Conservation (phyloP, 2,329 filamentous ascomycete genomes). For the Calonectria pteridis region DNA sequence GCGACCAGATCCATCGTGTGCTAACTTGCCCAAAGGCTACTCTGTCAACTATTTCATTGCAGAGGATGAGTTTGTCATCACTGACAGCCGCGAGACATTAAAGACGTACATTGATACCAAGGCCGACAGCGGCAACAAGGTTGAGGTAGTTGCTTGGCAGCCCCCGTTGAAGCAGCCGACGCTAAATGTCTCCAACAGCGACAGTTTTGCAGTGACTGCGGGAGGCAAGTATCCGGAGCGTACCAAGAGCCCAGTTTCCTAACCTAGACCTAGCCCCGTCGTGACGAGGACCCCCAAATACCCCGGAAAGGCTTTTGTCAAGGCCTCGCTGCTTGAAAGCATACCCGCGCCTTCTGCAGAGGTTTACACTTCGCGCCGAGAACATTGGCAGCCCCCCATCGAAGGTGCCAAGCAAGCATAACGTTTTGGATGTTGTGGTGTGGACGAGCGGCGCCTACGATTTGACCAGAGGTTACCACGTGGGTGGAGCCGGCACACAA, state of each 20-base stretch:
- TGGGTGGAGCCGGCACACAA: neutral
- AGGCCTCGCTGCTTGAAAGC: neutral
- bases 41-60: neutral
- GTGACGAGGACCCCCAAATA: neutral
- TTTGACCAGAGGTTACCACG: neutral
- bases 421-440: neutral
- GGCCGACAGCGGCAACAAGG: neutral
- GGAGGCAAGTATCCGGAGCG: neutral
- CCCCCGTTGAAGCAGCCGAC: neutral
- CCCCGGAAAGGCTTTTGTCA: neutral
- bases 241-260: neutral
- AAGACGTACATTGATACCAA: neutral
- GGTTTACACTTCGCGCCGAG: neutral
- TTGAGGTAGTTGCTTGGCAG: neutral
- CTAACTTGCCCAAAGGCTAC: neutral
- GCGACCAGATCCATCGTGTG: neutral
- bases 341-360: neutral
- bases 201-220: neutral
- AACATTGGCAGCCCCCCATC: neutral
- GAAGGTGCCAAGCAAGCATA: constrained; percentile 2
- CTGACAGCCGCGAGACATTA: neutral
- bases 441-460: neutral
- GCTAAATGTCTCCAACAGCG: neutral
- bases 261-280: neutral
- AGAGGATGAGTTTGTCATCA: neutral